Conservation (phyloP, 2,329 filamentous ascomycete species). For the Daldinia sp. region DNA sequence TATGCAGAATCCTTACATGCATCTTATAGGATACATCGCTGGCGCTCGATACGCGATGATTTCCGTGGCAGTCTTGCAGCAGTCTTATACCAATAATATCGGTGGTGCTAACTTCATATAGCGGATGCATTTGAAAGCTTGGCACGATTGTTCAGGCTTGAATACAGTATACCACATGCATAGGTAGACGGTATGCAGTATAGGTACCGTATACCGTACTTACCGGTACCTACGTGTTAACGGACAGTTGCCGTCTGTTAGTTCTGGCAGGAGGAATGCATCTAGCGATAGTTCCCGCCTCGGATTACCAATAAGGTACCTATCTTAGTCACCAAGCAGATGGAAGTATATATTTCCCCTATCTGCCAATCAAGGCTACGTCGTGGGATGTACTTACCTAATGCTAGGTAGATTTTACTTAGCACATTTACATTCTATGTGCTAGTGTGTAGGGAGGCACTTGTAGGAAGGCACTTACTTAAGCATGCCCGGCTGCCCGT, state of each 20-base stretch:
- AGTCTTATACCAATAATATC: background rate
- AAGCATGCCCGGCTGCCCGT: conserved; percentile 1
- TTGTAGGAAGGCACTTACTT: background rate
- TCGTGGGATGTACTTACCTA: conserved; percentile 7
- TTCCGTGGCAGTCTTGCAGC: background rate
- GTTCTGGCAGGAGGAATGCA: too few relatives aligned
- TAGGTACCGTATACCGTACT: too few relatives aligned
- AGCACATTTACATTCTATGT: background rate
- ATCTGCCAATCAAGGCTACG: background rate
- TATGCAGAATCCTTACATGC: background rate
- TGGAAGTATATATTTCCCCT: conserved; percentile 8
- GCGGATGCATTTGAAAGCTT: background rate
- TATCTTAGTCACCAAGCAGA: background rate
- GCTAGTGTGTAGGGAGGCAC: background rate
- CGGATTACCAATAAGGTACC: background rate
- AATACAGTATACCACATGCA: too few relatives aligned
- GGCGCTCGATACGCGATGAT: background rate
- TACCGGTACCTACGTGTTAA: background rate
- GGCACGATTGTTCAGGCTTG: background rate
- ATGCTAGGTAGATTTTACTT: conserved; percentile 13
- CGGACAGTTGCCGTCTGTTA: conserved; percentile 15
- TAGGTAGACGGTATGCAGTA: too few relatives aligned
- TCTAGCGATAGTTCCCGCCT: conserved; percentile 10
- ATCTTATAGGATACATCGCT: background rate
- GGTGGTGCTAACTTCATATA: background rate